Percentiles rank a stretch among this genome's conserved stretches.
Conservation (phyloP, 306 rosid species). For the Medicago ruthenica region DNA sequence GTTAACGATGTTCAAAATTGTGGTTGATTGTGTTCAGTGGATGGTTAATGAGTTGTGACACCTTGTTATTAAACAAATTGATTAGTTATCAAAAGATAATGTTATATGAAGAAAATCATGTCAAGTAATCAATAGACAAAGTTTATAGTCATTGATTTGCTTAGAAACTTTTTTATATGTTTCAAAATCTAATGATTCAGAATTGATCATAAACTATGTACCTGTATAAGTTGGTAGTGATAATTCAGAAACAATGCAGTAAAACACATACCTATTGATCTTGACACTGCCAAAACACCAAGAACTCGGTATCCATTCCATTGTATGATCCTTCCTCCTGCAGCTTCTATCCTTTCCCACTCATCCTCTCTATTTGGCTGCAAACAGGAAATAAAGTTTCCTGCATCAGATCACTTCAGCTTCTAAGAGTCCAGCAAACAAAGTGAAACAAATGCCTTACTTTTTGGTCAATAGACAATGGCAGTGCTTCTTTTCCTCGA, state of each 20-base stretch:
- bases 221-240: background rate
- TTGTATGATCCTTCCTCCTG: slow-evolving; percentile 82
- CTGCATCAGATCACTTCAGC: slow-evolving; percentile 33
- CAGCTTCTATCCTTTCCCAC: slow-evolving; percentile 71
- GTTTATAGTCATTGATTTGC: background rate
- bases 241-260: slow-evolving; percentile 27
- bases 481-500: slow-evolving; percentile 67
- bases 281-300: slow-evolving; percentile 87
- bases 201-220: background rate
- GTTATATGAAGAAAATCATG: background rate
- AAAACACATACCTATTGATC: slow-evolving; percentile 71
- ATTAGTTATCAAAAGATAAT: slow-evolving; percentile 2
- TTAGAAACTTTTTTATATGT: background rate
- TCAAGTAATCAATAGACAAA: slow-evolving; percentile 3
- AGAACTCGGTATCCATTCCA: slow-evolving; percentile 82
- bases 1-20: no score
- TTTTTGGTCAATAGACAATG: slow-evolving; percentile 80
- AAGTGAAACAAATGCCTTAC: slow-evolving; percentile 52
- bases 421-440: slow-evolving; percentile 28
- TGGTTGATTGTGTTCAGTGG: no score
- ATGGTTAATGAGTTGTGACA: no score
- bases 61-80: background rate
- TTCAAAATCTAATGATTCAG: background rate
- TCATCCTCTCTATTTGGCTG: slow-evolving; percentile 86
- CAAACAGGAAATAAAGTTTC: slow-evolving; percentile 33